phyloP scores from a whole-genome alignment of 176 grass and related monocot genomes.

The Oryza punctata region DNA sequence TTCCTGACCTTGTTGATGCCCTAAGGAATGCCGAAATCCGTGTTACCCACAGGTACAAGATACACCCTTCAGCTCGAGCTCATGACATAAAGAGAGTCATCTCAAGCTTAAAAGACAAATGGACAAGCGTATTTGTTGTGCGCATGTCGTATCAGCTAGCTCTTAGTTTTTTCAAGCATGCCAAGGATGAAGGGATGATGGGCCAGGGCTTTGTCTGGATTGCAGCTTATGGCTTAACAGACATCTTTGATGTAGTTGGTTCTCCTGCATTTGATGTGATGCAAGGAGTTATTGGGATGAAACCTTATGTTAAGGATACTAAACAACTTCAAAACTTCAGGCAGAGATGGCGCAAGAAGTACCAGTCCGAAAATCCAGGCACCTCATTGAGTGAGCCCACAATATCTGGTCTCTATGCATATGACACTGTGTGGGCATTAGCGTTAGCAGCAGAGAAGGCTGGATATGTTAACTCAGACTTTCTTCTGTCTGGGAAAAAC shows the following conservation, averaged over 20 bases:
- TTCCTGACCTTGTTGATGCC: conserved; percentile 67
- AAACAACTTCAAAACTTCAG: conserved; percentile 29
- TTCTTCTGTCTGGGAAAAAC: conserved; percentile 19
- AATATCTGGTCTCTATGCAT: conserved; percentile 64
- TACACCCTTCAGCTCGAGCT: conserved; percentile 33
- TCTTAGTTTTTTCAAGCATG: conserved; percentile 52
- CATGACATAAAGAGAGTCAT: conserved; percentile 44
- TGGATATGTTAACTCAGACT: conserved; percentile 35
- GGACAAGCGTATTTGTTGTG: conserved; percentile 70
- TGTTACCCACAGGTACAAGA: conserved; percentile 51
- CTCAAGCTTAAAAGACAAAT: conserved; percentile 35
- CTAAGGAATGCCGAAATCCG: conserved; percentile 42
- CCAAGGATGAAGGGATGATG: conserved; percentile 64
- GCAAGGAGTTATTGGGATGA: conserved; percentile 72
- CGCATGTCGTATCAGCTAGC: conserved; percentile 66
- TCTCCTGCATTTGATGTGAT: conserved; percentile 57
- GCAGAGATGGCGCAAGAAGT: conserved; percentile 52
- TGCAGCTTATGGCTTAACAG: conserved; percentile 70
- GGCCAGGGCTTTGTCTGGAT: conserved; percentile 68
- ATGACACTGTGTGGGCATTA: conserved; percentile 74
- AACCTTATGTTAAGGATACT: conserved; percentile 49
- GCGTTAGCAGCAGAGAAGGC: conserved; percentile 53
- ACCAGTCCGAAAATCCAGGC: conserved; percentile 28
- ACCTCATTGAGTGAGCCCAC: conserved; percentile 36
- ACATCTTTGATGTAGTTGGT: conserved; percentile 58